Conservation (phyloP, 2,329 filamentous ascomycete species). For the Pseudogymnoascus pannorum region DNA sequence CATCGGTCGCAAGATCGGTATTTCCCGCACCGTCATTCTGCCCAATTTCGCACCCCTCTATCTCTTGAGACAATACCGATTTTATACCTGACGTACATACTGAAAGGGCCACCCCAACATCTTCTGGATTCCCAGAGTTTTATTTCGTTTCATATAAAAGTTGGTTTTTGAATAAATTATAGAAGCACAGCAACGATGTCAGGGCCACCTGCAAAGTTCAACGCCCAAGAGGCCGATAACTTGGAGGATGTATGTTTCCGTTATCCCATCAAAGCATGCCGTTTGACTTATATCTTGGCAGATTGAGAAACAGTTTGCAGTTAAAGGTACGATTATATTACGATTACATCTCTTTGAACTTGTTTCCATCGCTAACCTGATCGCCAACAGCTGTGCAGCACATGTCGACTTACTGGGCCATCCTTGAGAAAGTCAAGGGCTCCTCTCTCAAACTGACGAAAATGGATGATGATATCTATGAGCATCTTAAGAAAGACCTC, state of each 20-base stretch:
- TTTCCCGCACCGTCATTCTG: slow-evolving; percentile 8
- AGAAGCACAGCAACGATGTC: slow-evolving; percentile 8
- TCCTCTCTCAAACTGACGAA: slow-evolving; percentile 87
- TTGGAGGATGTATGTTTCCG: slow-evolving; percentile 53
- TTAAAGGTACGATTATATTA: slow-evolving; percentile 59
- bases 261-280: slow-evolving; percentile 2
- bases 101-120: background rate
- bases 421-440: slow-evolving; percentile 84
- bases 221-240: slow-evolving; percentile 60
- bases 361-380: background rate
- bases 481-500: slow-evolving; percentile 80
- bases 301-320: slow-evolving; percentile 99
- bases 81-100: background rate
- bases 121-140: background rate
- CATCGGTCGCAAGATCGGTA: background rate
- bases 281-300: slow-evolving; percentile 32
- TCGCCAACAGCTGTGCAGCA: slow-evolving; percentile 67
- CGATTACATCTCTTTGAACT: background rate
- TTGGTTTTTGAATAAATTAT: background rate
- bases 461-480: slow-evolving; percentile 89
- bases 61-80: background rate
- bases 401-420: slow-evolving; percentile 93
- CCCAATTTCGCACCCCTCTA: background rate
- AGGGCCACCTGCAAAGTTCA: slow-evolving; percentile 33
- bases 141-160: background rate